phyloP scores from a whole-genome alignment of 2,329 filamentous ascomycete species.

The Arthroderma sp. region DNA sequence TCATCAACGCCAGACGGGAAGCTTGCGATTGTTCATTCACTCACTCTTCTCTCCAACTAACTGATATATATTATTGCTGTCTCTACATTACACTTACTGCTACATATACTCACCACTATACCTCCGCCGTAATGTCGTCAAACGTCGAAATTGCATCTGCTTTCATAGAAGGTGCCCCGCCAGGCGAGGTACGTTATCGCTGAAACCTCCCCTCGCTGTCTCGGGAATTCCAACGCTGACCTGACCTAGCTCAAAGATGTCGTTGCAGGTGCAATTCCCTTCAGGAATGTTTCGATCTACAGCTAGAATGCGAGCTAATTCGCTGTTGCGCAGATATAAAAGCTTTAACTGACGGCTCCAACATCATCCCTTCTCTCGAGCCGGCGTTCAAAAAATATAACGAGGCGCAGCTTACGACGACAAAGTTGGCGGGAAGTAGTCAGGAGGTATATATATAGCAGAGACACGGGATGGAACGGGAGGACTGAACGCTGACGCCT shows the following conservation, averaged over 20 bases:
- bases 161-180: slow-evolving; percentile 87
- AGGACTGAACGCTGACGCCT: background rate
- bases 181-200: slow-evolving; percentile 63
- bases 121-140: slow-evolving; percentile 27
- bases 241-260: slow-evolving; percentile 66
- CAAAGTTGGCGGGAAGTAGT: slow-evolving; percentile 77
- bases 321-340: slow-evolving; percentile 60
- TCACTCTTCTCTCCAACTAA: too few species aligned
- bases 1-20: too few species aligned
- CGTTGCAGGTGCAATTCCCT: slow-evolving; percentile 53
- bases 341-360: slow-evolving; percentile 58
- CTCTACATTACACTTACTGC: too few species aligned
- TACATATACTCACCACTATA: too few species aligned
- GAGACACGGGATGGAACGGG: background rate
- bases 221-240: slow-evolving; percentile 12
- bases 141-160: slow-evolving; percentile 55
- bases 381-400: slow-evolving; percentile 92
- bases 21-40: too few species aligned
- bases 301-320: background rate
- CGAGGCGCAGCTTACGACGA: slow-evolving; percentile 79
- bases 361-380: slow-evolving; percentile 56
- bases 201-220: slow-evolving; percentile 2
- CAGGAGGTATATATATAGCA: slow-evolving; percentile 46
- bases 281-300: background rate
- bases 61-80: too few species aligned